A percentile compares a stretch with the other conserved stretches of the same genome.
Conservation (phyloP, 2,329 filamentous ascomycete species). For the Penicillium expansum region DNA sequence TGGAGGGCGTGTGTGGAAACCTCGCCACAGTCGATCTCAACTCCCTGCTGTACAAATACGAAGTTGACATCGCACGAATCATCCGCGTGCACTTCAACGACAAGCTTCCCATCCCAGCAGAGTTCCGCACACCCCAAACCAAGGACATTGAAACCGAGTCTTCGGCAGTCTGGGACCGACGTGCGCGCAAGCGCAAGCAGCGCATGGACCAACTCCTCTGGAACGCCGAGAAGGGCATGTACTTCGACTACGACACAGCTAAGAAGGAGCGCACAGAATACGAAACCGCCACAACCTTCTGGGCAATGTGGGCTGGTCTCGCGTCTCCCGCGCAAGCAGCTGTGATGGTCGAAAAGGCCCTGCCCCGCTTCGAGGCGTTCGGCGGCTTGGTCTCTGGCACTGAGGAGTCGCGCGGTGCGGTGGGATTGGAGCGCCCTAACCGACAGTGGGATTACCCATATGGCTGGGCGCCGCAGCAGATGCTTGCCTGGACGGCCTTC, state of each 20-base stretch:
- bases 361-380: slow-evolving; percentile 83
- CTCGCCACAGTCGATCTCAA: slow-evolving; percentile 94
- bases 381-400: slow-evolving; percentile 89
- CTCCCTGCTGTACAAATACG: slow-evolving; percentile 93
- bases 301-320: slow-evolving; percentile 94
- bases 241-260: slow-evolving; percentile 92
- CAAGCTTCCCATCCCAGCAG: slow-evolving; percentile 73
- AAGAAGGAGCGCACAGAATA: slow-evolving; percentile 78
- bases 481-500: slow-evolving; percentile 92
- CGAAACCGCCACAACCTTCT: slow-evolving; percentile 91
- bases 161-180: slow-evolving; percentile 85
- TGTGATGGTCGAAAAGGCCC: slow-evolving; percentile 71
- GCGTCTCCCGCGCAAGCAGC: slow-evolving; percentile 83
- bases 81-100: slow-evolving; percentile 85
- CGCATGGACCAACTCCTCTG: slow-evolving; percentile 91
- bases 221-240: slow-evolving; percentile 91
- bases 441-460: slow-evolving; percentile 98
- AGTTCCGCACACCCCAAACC: slow-evolving; percentile 69
- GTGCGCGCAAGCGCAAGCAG: slow-evolving; percentile 77
- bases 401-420: slow-evolving; percentile 76
- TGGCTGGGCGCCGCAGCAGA: slow-evolving; percentile 98
- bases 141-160: slow-evolving; percentile 70
- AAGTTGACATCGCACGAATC: slow-evolving; percentile 83
- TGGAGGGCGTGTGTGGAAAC: slow-evolving; percentile 83
- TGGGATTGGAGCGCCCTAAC: slow-evolving; percentile 81